Evolutionary conservation across 345 rosid species (phyloP).

Genomic region (Lepidium didymum): DNA sequence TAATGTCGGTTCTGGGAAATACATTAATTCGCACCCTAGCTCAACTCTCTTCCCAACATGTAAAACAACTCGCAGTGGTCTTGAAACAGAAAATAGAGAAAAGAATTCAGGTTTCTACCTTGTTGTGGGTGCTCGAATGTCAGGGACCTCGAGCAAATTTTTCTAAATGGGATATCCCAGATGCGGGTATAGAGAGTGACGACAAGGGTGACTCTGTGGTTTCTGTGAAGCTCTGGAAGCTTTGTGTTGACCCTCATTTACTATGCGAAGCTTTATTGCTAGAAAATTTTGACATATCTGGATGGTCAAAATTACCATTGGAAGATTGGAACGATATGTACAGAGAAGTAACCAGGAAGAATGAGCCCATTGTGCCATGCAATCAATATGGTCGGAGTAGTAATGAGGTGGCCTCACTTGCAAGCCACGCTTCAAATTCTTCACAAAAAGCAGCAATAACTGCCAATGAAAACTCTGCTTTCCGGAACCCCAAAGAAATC

Average conservation of each 20-base stretch:
- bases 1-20: slow-evolving; percentile 38
- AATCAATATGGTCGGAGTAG: slow-evolving; percentile 32
- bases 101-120: slow-evolving; percentile 43
- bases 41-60: slow-evolving; percentile 66
- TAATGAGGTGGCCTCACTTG: slow-evolving; percentile 28
- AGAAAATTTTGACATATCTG: slow-evolving; percentile 47
- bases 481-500: slow-evolving; percentile 58
- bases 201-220: slow-evolving; percentile 32
- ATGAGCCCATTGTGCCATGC: slow-evolving; percentile 24
- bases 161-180: slow-evolving; percentile 27
- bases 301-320: slow-evolving; percentile 31
- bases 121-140: slow-evolving; percentile 56
- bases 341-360: slow-evolving; percentile 33
- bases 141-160: slow-evolving; percentile 34
- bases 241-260: slow-evolving; percentile 57
- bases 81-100: slow-evolving; percentile 50
- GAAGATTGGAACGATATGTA: slow-evolving; percentile 52
- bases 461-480: slow-evolving; percentile 40
- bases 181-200: slow-evolving; percentile 28
- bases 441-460: slow-evolving; percentile 41
- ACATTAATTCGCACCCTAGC: slow-evolving; percentile 36
- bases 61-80: slow-evolving; percentile 43
- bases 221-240: slow-evolving; percentile 48
- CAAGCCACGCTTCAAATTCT: slow-evolving; percentile 40
- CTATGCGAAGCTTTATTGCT: slow-evolving; percentile 51